Evolutionary conservation across 164 flowering plant genomes (phyloP), one percentile per base, ranked within the genome.

Genomic region (Vitis riparia): DNA sequence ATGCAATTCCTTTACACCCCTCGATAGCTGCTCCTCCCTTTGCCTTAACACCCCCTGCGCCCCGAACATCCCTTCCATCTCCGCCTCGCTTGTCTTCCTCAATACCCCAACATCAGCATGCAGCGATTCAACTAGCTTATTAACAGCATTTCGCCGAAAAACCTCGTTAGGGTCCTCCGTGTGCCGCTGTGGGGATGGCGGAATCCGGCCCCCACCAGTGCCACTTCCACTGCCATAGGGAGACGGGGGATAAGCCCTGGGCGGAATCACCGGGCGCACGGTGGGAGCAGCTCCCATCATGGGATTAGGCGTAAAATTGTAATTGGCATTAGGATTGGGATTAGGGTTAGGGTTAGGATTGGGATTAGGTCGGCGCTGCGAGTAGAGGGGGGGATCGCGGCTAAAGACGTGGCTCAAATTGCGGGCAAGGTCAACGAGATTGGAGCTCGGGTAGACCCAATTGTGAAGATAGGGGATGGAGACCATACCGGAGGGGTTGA

Each of bases 391-490:
- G 1, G 98, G 98, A 55, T 94, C 97, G 3, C 82, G 83, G 55
- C 84, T 81, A 60, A 94, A 94, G 44, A 70, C 17, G 32, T 58
- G 73, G 63, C 85, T 71, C 69, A 94, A 73, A 66, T 82, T 62
- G 2, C 83, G 75, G 5, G 70, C 84, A 15, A 94, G 82, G 52
- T 94, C 97, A n/a, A 88, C 75, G 29, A 94, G 77, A 77, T 89
- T 94, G 19, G 97, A 92, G 62, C 86, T 76, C 2, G 98, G 98
- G 74, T 86, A 92, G 53, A 92, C 71, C 98, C 98, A 94, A 48
- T 72, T 78, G 48, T 88, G 93, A 19, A 94, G 65, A 62, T 87
- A 89, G 2, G 97, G 89, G 48, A 80, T 64, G 7, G 91, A 78
- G 66, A 89, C 97, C 17, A 88, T 64, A 5, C 97, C 98, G 14